Percentiles rank a stretch among this genome's conserved stretches.
These are phyloP conservation scores for Vickermania ingenoplastis DNA, from an alignment of 208 protist genomes.

Conservation along the genomic window DNA sequence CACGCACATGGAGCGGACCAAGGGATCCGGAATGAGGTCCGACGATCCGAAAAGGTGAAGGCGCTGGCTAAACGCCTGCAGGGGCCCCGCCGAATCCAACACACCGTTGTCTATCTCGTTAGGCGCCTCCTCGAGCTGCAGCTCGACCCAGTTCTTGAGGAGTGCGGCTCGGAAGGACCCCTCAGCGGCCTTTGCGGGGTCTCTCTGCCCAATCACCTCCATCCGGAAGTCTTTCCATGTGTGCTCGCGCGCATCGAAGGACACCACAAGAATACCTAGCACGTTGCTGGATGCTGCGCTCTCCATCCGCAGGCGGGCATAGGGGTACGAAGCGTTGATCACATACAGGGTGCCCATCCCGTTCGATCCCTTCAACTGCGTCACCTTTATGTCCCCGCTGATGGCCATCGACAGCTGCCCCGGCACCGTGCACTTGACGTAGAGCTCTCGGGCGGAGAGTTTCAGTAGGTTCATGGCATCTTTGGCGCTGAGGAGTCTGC, in stretches of 20 bases:
- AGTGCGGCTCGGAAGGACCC: conserved; percentile 27
- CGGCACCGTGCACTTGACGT: conserved; percentile 16
- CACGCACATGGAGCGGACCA: conserved; percentile 19
- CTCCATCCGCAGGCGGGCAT: conserved; percentile 21
- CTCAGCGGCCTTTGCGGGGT: conserved; percentile 19
- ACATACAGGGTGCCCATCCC: conserved; percentile 20
- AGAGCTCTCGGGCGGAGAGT: conserved; percentile 30
- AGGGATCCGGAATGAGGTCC: conserved; percentile 23
- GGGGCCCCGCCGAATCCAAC: conserved; percentile 25
- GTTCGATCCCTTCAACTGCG: conserved; percentile 14
- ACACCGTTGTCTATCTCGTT: conserved; percentile 52
- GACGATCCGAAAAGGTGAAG: conserved; percentile 15
- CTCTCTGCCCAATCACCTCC: conserved; percentile 31
- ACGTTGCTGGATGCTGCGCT: conserved; percentile 1
- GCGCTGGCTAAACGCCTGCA: conserved; percentile 42
- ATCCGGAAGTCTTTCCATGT: conserved; percentile 25
- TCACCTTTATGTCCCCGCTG: conserved; percentile 17
- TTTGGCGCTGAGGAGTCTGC: conserved; percentile 28
- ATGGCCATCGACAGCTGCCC: conserved; percentile 16
- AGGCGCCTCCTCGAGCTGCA: conserved; percentile 26
- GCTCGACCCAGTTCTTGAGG: conserved; percentile 20
- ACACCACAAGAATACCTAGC: conserved; percentile 25
- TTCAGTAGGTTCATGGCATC: conserved; percentile 15
- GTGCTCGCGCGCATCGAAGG: conserved; percentile 25
- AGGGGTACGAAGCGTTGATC: conserved; percentile 19